Conservation (phyloP, 1,284 basidiomycete genomes). For the Cryptococcus deneoformans region DNA sequence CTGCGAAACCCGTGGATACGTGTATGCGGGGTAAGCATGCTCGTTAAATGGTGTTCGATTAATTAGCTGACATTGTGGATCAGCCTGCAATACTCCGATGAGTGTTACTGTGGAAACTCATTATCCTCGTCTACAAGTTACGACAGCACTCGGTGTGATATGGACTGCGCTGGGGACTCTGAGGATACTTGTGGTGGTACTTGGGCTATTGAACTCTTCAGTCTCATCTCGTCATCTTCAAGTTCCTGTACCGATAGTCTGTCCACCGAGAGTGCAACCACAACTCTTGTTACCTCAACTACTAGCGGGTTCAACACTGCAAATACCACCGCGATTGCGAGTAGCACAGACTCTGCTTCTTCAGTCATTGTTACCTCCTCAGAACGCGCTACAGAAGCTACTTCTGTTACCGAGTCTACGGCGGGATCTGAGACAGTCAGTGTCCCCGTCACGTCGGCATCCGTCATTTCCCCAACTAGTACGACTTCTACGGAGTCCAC, state of each 20-base stretch:
- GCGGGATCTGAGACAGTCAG: not conserved
- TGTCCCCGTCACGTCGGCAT: not conserved
- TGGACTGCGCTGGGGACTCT: constrained; percentile 37
- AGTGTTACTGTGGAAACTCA: constrained; percentile 43
- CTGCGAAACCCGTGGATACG: constrained; percentile 41
- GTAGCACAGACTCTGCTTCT: not conserved
- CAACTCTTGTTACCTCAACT: constrained; percentile 1
- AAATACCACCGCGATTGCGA: constrained; percentile 2
- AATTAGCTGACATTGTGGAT: not conserved
- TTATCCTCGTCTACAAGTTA: constrained; percentile 18
- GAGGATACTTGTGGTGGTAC: constrained; percentile 41
- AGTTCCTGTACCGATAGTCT: constrained; percentile 8
- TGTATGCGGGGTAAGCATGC: constrained; percentile 26
- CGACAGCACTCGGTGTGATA: constrained; percentile 26
- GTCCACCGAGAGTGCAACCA: constrained; percentile 7
- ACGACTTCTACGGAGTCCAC: constrained; percentile 12
- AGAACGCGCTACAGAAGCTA: not conserved
- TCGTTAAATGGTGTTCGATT: not conserved
- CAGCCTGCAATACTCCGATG: constrained; percentile 37
- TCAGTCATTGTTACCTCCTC: not conserved
- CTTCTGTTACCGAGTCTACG: not conserved
- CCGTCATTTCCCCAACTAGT: constrained; percentile 10
- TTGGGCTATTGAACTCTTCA: constrained; percentile 37
- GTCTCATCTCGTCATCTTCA: constrained; percentile 19
- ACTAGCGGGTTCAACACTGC: not conserved